phyloP scores from a whole-genome alignment of 2,329 filamentous ascomycete species.

The Cordyceps fumosorosea region DNA sequence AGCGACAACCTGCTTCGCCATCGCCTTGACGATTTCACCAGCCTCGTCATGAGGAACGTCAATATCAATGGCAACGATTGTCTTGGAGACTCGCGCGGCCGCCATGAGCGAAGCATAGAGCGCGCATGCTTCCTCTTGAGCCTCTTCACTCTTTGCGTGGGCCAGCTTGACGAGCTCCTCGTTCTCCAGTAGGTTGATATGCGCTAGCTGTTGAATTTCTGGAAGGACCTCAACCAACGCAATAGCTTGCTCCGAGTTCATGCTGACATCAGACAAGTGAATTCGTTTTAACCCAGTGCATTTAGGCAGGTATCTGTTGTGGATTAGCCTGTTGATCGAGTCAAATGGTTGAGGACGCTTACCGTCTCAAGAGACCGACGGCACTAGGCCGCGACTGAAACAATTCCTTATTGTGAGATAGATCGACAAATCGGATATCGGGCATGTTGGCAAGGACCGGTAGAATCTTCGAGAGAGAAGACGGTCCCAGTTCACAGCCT shows the following conservation, averaged over 20 bases:
- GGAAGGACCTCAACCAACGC: constrained; percentile 85
- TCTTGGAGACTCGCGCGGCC: constrained; percentile 74
- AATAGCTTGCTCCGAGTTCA: constrained; percentile 84
- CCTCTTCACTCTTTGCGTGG: constrained; percentile 67
- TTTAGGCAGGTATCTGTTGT: constrained; percentile 65
- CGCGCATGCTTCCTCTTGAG: constrained; percentile 88
- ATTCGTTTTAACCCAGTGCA: constrained; percentile 73
- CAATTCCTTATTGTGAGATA: constrained; percentile 81
- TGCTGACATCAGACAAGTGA: constrained; percentile 76
- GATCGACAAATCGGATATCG: constrained; percentile 79
- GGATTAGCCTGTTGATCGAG: not conserved
- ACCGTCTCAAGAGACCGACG: constrained; percentile 68
- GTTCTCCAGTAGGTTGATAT: constrained; percentile 84
- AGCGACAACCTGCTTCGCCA: constrained; percentile 90
- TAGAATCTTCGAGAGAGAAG: constrained; percentile 66
- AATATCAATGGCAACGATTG: constrained; percentile 84
- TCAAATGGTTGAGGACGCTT: constrained; percentile 23
- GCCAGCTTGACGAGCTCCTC: constrained; percentile 63
- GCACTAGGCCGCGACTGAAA: constrained; percentile 71
- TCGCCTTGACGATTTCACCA: constrained; percentile 85
- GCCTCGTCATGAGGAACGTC: constrained; percentile 75
- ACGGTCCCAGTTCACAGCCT: constrained; percentile 72
- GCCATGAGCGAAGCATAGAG: constrained; percentile 88
- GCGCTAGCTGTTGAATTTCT: constrained; percentile 72
- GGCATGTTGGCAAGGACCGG: constrained; percentile 63